These are phyloP conservation scores for Trebouxia sp. DNA, from an alignment of 139 green algal genomes.

Conservation along the genomic window DNA sequence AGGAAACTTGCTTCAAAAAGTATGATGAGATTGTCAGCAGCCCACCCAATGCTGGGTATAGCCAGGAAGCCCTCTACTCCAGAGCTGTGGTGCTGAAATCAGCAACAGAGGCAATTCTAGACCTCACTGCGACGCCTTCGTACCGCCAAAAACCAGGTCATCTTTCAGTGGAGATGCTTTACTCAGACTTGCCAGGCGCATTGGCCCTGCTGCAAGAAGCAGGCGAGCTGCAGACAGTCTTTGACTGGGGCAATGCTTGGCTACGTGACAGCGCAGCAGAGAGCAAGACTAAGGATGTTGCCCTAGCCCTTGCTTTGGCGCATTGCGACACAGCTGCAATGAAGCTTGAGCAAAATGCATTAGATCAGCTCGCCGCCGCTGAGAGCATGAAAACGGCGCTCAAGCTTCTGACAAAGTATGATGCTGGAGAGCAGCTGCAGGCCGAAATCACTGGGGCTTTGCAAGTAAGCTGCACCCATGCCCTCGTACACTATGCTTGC, in stretches of 20 bases:
- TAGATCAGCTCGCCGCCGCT: neutral
- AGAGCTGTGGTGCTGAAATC: conserved; percentile 17
- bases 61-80: neutral
- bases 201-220: conserved; percentile 19
- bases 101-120: conserved; percentile 1
- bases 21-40: conserved; percentile 14
- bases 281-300: conserved; percentile 8
- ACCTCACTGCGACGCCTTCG: neutral
- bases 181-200: conserved; percentile 18
- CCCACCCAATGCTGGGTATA: neutral
- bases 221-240: conserved; percentile 6
- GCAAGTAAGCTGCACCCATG: neutral
- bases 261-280: neutral
- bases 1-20: neutral
- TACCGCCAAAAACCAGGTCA: neutral
- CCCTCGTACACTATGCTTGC: no score
- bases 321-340: conserved; percentile 18
- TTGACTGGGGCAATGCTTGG: conserved; percentile 6
- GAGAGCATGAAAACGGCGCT: conserved; percentile 3
- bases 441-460: neutral
- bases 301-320: conserved; percentile 1
- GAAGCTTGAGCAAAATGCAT: neutral
- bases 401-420: neutral
- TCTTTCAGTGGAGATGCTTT: neutral
- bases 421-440: neutral